A percentile compares a stretch with the other conserved stretches of the same genome.
Evolutionary conservation across 768 basidiomycete genomes (phyloP).

Genomic region (Serendipita vermifera): DNA sequence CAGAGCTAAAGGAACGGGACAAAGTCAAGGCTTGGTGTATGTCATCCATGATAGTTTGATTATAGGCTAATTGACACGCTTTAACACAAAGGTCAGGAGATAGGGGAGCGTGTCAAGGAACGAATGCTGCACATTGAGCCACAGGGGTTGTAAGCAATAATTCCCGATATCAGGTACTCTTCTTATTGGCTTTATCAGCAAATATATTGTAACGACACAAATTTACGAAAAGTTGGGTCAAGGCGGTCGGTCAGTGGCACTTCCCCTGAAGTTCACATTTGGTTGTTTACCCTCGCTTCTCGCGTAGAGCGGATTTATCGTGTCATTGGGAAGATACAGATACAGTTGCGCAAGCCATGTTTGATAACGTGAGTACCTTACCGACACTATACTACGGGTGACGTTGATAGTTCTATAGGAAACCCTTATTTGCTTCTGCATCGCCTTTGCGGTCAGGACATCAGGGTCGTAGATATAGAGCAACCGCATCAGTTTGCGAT

Average conservation of each 20-base stretch:
- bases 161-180: neutral
- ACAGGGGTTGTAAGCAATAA: constrained; percentile 56
- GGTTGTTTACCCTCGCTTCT: constrained; percentile 8
- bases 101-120: constrained; percentile 73
- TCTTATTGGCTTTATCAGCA: constrained; percentile 32
- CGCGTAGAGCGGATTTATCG: constrained; percentile 56
- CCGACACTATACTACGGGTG: constrained; percentile 10
- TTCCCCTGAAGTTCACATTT: constrained; percentile 12
- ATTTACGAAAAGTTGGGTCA: constrained; percentile 76
- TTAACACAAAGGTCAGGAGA: constrained; percentile 35
- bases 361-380: constrained; percentile 48
- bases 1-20: constrained; percentile 54
- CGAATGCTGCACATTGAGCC: constrained; percentile 74
- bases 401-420: constrained; percentile 35
- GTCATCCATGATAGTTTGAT: neutral
- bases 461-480: no score
- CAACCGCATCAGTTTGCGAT: no score
- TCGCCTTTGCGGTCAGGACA: constrained; percentile 47
- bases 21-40: constrained; percentile 60
- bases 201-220: constrained; percentile 77
- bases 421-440: constrained; percentile 52
- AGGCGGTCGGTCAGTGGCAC: constrained; percentile 55
- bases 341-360: constrained; percentile 63
- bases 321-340: constrained; percentile 87
- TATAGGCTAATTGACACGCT: neutral